Conservation (phyloP, 192 early-diverging fungal species). For the Mortierella claussenii region DNA sequence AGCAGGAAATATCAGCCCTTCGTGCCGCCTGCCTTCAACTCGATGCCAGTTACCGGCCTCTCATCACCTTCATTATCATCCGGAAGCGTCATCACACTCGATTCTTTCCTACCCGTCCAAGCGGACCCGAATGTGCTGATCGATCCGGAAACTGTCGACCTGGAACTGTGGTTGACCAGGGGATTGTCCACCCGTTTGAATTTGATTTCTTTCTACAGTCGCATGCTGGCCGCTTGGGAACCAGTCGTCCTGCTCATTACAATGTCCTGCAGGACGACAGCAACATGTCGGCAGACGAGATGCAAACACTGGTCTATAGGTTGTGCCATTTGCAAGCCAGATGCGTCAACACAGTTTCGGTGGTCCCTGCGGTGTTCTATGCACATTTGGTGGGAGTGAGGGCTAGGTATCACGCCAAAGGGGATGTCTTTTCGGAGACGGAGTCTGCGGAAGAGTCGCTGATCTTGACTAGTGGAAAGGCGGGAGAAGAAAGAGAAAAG, state of each 20-base stretch:
- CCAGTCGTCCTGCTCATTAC: conserved; percentile 94
- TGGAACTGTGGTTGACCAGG: conserved; percentile 83
- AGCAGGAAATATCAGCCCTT: conserved; percentile 77
- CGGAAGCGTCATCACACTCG: conserved; percentile 92
- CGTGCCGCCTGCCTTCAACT: conserved; percentile 68
- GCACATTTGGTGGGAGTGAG: conserved; percentile 90
- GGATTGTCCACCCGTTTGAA: conserved; percentile 80
- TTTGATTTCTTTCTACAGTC: conserved; percentile 93
- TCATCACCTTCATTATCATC: conserved; percentile 85
- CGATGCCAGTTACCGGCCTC: conserved; percentile 77
- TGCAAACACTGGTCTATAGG: conserved; percentile 92
- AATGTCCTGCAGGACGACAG: conserved; percentile 92
- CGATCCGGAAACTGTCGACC: conserved; percentile 83
- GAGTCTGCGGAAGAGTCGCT: too few species aligned
- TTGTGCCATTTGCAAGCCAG: conserved; percentile 93
- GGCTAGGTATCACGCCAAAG: conserved; percentile 84
- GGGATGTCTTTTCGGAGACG: conserved; percentile 66
- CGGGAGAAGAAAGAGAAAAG: too few species aligned
- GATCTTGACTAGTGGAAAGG: too few species aligned
- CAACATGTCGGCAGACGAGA: conserved; percentile 75
- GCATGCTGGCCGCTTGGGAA: conserved; percentile 93
- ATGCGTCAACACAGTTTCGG: conserved; percentile 86
- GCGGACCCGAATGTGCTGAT: conserved; percentile 74
- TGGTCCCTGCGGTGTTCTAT: conserved; percentile 93
- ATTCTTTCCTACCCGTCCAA: conserved; percentile 78